Evolutionary conservation across 23 red algal genomes (phyloP).

Genomic region (Porphyridium purpureum): DNA sequence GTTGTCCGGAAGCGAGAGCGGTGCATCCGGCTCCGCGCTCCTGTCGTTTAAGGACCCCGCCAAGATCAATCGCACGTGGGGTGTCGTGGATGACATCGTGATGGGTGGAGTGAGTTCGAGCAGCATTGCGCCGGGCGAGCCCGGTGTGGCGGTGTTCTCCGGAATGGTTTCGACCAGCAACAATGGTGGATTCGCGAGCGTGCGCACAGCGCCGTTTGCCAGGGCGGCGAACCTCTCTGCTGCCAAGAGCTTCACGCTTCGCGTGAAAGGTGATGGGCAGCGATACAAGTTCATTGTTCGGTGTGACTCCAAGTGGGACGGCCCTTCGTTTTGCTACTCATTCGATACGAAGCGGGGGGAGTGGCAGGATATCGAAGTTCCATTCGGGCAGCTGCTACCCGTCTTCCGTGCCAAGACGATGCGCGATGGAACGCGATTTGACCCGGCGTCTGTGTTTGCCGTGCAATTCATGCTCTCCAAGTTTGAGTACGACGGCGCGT

Average conservation of each 20-base stretch:
- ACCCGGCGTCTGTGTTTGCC: constrained; percentile 33
- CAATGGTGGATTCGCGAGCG: constrained; percentile 71
- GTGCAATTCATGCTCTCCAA: constrained; percentile 97
- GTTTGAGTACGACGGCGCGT: constrained; percentile 92
- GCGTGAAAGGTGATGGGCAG: constrained; percentile 73
- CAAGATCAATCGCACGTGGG: constrained; percentile 25
- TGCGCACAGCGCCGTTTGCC: constrained; percentile 50
- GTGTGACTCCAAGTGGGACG: constrained; percentile 86
- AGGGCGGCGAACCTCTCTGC: constrained; percentile 29
- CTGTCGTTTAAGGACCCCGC: constrained; percentile 21
- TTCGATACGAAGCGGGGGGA: constrained; percentile 38
- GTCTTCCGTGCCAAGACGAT: constrained; percentile 78
- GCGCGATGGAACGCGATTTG: constrained; percentile 4
- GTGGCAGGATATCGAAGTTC: constrained; percentile 52
- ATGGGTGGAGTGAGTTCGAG: constrained; percentile 93
- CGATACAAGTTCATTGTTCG: constrained; percentile 96
- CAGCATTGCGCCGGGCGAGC: constrained; percentile 4
- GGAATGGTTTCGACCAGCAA: constrained; percentile 50
- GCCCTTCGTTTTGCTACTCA: constrained; percentile 47
- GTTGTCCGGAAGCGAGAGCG: constrained; percentile 5
- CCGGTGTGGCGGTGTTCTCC: constrained; percentile 25
- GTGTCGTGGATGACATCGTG: constrained; percentile 82
- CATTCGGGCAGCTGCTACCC: constrained; percentile 51
- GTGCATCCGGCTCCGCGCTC: constrained; percentile 4
- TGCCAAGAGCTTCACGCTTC: constrained; percentile 47